Evolutionary conservation across 768 basidiomycete genomes (phyloP).

Genomic region (Lanmaoa pseudosensibilis): DNA sequence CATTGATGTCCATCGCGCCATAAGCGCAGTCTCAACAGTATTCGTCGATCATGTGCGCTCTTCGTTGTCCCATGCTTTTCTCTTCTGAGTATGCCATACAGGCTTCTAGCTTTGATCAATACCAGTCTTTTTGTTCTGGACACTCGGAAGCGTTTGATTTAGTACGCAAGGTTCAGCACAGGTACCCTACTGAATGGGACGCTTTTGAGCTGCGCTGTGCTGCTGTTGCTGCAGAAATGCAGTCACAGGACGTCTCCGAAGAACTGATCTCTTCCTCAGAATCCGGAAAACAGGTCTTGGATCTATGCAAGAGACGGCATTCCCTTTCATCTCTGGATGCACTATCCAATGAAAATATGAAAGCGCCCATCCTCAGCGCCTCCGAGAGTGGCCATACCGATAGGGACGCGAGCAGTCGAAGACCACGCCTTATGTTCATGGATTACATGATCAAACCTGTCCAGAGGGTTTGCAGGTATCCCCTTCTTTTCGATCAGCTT

Average conservation of each 20-base stretch:
- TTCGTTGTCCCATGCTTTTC: background rate
- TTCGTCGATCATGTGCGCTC: slow-evolving; percentile 56
- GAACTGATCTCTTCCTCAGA: slow-evolving; percentile 4
- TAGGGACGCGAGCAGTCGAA: slow-evolving; percentile 28
- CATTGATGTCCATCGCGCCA: slow-evolving; percentile 41
- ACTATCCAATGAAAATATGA: slow-evolving; percentile 34
- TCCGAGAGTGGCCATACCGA: slow-evolving; percentile 34
- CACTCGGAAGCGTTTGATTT: slow-evolving; percentile 81
- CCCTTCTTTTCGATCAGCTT: slow-evolving; percentile 81
- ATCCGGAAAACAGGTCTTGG: slow-evolving; percentile 12
- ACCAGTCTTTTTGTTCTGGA: slow-evolving; percentile 84
- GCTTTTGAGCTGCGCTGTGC: slow-evolving; percentile 80
- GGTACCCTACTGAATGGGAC: slow-evolving; percentile 75
- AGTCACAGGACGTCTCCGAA: slow-evolving; percentile 11
- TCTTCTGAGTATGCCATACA: slow-evolving; percentile 31
- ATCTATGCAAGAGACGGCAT: slow-evolving; percentile 41
- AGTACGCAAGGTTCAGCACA: slow-evolving; percentile 62
- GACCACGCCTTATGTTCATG: slow-evolving; percentile 56
- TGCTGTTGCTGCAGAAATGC: slow-evolving; percentile 44
- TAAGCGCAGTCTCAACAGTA: slow-evolving; percentile 47
- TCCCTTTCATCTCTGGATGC: slow-evolving; percentile 55
- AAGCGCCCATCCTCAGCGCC: slow-evolving; percentile 31
- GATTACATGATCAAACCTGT: slow-evolving; percentile 98
- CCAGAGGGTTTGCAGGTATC: slow-evolving; percentile 94
- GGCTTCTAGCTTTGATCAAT: slow-evolving; percentile 74